A percentile compares a stretch with the other conserved stretches of the same genome.
Evolutionary conservation across 2,329 filamentous ascomycete genomes (phyloP).

Genomic region (Penicillium sp.): DNA sequence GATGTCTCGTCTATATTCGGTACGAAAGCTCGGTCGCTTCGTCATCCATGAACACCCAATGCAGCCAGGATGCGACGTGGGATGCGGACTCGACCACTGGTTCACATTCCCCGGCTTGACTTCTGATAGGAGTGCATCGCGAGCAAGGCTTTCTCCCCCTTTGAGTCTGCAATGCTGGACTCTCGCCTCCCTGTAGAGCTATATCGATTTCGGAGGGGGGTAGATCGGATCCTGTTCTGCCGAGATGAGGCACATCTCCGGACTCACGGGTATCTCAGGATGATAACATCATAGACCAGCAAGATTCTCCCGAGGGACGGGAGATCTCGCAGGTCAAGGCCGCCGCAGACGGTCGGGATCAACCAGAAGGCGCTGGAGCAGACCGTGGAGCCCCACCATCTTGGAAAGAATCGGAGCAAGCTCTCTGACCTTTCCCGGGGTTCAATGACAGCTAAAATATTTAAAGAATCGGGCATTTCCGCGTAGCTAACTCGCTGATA

Average conservation of each 20-base stretch:
- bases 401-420: constrained; percentile 41
- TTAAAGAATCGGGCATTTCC: constrained; percentile 26
- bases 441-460: constrained; percentile 11
- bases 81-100: constrained; percentile 5
- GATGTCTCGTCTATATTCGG: neutral
- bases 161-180: neutral
- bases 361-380: constrained; percentile 29
- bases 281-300: constrained; percentile 14
- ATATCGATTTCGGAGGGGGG: neutral
- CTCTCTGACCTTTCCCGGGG: constrained; percentile 29
- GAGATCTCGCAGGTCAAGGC: constrained; percentile 36
- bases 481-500: constrained; percentile 6
- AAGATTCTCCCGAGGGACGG: constrained; percentile 36
- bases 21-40: constrained; percentile 8
- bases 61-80: constrained; percentile 13
- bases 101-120: neutral
- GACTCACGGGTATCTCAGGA: neutral
- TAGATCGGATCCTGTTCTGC: neutral
- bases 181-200: neutral
- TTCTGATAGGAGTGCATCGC: neutral
- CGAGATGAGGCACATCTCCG: neutral
- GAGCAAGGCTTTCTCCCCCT: neutral
- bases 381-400: constrained; percentile 34
- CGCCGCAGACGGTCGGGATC: constrained; percentile 28
- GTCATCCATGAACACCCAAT: constrained; percentile 12